Evolutionary conservation across 2,329 filamentous ascomycete genomes (phyloP).

Genomic region (Macrophomina pseudophaseolina): DNA sequence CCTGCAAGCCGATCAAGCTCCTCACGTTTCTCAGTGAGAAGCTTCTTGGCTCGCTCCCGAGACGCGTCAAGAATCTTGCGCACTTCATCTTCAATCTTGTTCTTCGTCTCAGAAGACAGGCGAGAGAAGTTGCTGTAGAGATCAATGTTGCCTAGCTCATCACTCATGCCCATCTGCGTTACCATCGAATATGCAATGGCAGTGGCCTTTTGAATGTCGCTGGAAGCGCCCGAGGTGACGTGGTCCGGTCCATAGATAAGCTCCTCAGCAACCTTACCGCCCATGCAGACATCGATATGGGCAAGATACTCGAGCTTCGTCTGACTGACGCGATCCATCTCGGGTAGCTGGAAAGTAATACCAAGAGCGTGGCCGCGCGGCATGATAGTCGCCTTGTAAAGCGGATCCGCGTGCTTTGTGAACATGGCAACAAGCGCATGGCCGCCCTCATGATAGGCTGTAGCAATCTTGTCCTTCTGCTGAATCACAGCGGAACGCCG

Average conservation of each 20-base stretch:
- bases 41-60: constrained; percentile 71
- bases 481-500: constrained; percentile 87
- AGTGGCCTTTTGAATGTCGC: constrained; percentile 83
- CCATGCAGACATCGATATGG: constrained; percentile 78
- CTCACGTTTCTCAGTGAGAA: constrained; percentile 76
- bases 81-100: constrained; percentile 86
- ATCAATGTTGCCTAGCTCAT: constrained; percentile 86
- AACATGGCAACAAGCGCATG: constrained; percentile 91
- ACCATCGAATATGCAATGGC: constrained; percentile 85
- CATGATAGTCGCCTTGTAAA: constrained; percentile 98
- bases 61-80: constrained; percentile 83
- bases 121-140: constrained; percentile 79
- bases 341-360: constrained; percentile 83
- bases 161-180: constrained; percentile 87
- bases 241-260: constrained; percentile 89
- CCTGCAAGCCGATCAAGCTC: constrained; percentile 88
- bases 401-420: constrained; percentile 72
- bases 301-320: constrained; percentile 85
- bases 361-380: constrained; percentile 86
- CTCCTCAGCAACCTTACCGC: constrained; percentile 89
- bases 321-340: constrained; percentile 90
- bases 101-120: constrained; percentile 84
- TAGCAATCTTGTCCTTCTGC: constrained; percentile 91
- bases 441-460: constrained; percentile 95
- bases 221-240: constrained; percentile 85